Evolutionary conservation across 2,329 filamentous ascomycete genomes (phyloP).

Genomic region (Aspergillus sergii): DNA sequence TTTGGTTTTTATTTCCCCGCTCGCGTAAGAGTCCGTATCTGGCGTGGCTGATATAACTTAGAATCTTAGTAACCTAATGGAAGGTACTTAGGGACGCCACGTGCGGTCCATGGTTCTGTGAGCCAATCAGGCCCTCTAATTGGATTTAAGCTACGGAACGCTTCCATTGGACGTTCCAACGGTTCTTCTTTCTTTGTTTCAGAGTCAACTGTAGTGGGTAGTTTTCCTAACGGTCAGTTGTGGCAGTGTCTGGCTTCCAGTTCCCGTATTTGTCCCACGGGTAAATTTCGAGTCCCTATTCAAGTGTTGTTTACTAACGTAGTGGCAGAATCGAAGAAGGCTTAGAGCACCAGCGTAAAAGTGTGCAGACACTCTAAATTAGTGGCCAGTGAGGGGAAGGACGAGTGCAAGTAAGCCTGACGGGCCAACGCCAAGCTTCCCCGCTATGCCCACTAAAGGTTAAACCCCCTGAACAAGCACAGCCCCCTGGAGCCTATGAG

Average conservation of each 20-base stretch:
- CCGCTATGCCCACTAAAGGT: constrained; percentile 10
- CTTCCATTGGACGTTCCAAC: background rate
- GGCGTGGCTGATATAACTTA: too few species aligned
- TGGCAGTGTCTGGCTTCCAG: background rate
- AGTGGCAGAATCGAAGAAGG: background rate
- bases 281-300: background rate
- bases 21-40: background rate
- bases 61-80: too few species aligned
- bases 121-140: background rate
- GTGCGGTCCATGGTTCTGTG: constrained; percentile 5
- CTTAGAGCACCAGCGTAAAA: background rate
- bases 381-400: background rate
- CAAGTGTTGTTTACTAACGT: background rate
- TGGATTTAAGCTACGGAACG: constrained; percentile 4
- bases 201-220: too few species aligned
- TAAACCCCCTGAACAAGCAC: background rate
- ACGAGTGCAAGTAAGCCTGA: background rate
- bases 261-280: background rate
- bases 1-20: background rate
- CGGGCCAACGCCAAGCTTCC: constrained; percentile 18
- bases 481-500: constrained; percentile 3
- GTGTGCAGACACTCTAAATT: background rate
- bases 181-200: background rate
- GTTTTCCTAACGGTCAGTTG: background rate
- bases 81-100: background rate